A percentile compares a stretch with the other conserved stretches of the same genome.
phyloP scores from a whole-genome alignment of 2,329 filamentous ascomycete species.

The Cladorrhinum sp. region DNA sequence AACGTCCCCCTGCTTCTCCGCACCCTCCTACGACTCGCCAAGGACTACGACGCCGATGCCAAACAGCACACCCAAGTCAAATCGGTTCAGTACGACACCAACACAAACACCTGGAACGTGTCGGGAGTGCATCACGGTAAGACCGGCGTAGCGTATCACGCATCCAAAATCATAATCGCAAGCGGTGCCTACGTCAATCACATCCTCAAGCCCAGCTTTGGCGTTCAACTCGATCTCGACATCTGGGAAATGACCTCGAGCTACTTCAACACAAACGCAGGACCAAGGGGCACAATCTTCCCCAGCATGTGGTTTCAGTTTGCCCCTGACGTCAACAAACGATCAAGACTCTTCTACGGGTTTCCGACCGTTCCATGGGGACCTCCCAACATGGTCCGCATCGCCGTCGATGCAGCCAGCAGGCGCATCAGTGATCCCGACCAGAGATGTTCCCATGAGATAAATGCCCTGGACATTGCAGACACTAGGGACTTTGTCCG shows the following conservation, averaged over 20 bases:
- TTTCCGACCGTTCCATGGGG: constrained; percentile 19
- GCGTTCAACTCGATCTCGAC: constrained; percentile 16
- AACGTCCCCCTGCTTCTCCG: constrained; percentile 50
- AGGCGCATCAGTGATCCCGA: constrained; percentile 15
- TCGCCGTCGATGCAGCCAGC: constrained; percentile 17
- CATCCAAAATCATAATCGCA: constrained; percentile 18
- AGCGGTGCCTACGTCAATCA: constrained; percentile 19
- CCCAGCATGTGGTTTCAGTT: constrained; percentile 23
- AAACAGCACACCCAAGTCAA: constrained; percentile 17
- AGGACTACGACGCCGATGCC: constrained; percentile 20
- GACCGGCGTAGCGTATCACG: not conserved
- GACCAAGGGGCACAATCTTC: constrained; percentile 21
- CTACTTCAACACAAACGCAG: constrained; percentile 21
- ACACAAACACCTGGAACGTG: constrained; percentile 10
- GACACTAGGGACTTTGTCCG: constrained; percentile 14
- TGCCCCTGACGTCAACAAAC: constrained; percentile 11
- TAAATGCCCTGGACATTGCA: constrained; percentile 15
- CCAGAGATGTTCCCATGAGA: constrained; percentile 7
- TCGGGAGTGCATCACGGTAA: not conserved
- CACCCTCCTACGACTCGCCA: constrained; percentile 44
- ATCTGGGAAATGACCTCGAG: constrained; percentile 23
- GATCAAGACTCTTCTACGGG: constrained; percentile 20
- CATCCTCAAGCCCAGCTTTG: constrained; percentile 19
- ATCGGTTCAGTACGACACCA: not conserved
- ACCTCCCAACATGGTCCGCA: constrained; percentile 16